Base-by-base conservation (phyloP, 257 asterid genomes). In the Linderniella brevidens region DNA sequence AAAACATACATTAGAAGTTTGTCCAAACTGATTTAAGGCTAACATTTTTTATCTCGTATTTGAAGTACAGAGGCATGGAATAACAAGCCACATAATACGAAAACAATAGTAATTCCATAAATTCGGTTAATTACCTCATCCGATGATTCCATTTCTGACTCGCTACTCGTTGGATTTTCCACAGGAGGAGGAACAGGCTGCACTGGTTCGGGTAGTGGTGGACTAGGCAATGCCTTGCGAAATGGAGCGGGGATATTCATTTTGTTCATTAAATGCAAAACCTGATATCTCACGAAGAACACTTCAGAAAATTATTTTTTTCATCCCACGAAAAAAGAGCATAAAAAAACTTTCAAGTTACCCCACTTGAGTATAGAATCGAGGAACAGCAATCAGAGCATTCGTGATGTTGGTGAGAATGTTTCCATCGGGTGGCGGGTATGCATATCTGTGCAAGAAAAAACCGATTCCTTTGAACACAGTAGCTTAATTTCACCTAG, bases 241-340 rank as follows among this genome's bases (percentile, higher is more conserved):
- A 88, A 88, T 55, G 95, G 98, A 63, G 94, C 95, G 16, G 98
- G 98, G 59, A 88, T 80, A 64, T 80, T 88, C 98, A 84, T 84
- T 73, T 88, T 88, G 78, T 88, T 88, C 98, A 88, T 88, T 82
- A 88, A 66, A 74, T 88, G 98, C 73, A 88, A 73, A 53, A 88
- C 98, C 98, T 88, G 66, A 41, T 55, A 47, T 6, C 4, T 9
- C 11, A 43, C 1, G n/a, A 15, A 43, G 19, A 35, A 7, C 19
- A 5, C 12, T 29, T 9, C 35, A 17, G 35, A 14, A 14, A 41
- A 55, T 35, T 14, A 45, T 16, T 41, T 35, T 25, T 40, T 13
- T 37, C 19, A 18, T 29, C 11, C 0, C 15, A 16, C 12, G 8
- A 11, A 48, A 17, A 44, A 35, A 55, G 52, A 51, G 45, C 32